These are phyloP conservation scores for Spinacia oleracea DNA, from an alignment of 179 eudicot genomes.

Conservation along the genomic window DNA sequence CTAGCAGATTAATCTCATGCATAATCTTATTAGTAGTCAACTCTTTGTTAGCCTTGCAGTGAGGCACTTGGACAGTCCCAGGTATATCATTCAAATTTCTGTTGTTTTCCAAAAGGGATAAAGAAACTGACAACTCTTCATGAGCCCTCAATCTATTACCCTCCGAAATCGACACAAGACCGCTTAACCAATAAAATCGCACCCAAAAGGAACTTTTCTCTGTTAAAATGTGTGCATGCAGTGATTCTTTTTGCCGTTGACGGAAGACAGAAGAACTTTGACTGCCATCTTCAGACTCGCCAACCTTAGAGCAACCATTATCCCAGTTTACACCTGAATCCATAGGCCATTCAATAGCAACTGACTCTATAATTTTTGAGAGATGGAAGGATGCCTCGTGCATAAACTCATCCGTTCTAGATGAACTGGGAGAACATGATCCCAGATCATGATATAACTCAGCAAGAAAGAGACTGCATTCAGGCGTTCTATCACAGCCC, in stretches of 20 bases:
- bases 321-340: slow-evolving; percentile 29
- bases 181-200: slow-evolving; percentile 89
- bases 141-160: slow-evolving; percentile 76
- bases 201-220: slow-evolving; percentile 76
- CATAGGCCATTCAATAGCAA: slow-evolving; percentile 61
- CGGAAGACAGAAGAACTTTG: slow-evolving; percentile 32
- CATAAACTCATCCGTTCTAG: slow-evolving; percentile 49
- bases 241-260: slow-evolving; percentile 28
- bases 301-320: slow-evolving; percentile 24
- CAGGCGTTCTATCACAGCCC: slow-evolving; percentile 70
- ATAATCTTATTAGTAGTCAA: slow-evolving; percentile 65
- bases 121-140: slow-evolving; percentile 62
- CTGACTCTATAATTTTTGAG: slow-evolving; percentile 77
- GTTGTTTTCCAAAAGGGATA: slow-evolving; percentile 59
- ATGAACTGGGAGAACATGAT: slow-evolving; percentile 50
- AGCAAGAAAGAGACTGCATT: slow-evolving; percentile 90
- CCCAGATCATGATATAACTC: slow-evolving; percentile 85
- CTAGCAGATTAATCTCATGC: slow-evolving; percentile 74
- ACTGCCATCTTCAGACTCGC: slow-evolving; percentile 27
- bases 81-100: slow-evolving; percentile 49
- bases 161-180: slow-evolving; percentile 67
- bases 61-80: slow-evolving; percentile 64
- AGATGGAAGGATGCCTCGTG: slow-evolving; percentile 78
- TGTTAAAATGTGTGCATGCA: slow-evolving; percentile 36
- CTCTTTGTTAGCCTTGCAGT: slow-evolving; percentile 66